Base-by-base conservation (phyloP, 257 asterid species). In the Solanum pinnatisectum region DNA sequence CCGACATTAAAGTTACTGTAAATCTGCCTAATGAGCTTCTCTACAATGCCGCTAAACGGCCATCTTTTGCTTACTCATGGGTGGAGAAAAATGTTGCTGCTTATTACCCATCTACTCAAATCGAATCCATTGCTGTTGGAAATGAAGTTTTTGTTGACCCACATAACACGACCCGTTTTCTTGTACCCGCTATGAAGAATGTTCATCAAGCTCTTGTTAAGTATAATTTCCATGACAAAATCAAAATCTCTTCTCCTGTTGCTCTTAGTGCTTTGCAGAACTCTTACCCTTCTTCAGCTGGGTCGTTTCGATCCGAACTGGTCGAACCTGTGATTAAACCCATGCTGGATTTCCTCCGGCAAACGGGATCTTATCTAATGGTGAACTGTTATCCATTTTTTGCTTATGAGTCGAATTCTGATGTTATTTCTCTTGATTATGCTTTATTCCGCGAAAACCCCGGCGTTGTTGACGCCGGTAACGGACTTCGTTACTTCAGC, bases 21-120 rank as follows among this genome's bases (percentile, higher is more conserved):
- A 91, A 95, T 88, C 96, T 97, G 68, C 98, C 98, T n/a, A 97
- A 97, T 76, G 98, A 97, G 89, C 98, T 89, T 5, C 99, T 97
- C 83, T 90, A 56, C 91, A 84, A 89, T 72, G 94, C 98, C 39
- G 98, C 98, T 0, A 92, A 91, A 82, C 94, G 94, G 36, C 95
- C 90, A 4, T 93, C 98, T 35, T 97, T 94, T 76, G 98, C 98
- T 42, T 67, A 87, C 90, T 76, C 93, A 2, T 96, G 99, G 98
- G 95, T 96, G 4, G 85, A 77, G 44, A 88, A 84, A 2, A 97
- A 95, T 60, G 94, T 96, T 81, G 95, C 76, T 77, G 94, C 96
- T 30, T 93, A 94, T 87, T 90, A 93, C 81, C 99, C 98, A 11
- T 49, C 91, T 71, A 96, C 98, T 79, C 92, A 88, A 73, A 88